Evolutionary conservation across 2,329 filamentous ascomycete genomes (phyloP).

Genomic region (Ophiostoma australiae): DNA sequence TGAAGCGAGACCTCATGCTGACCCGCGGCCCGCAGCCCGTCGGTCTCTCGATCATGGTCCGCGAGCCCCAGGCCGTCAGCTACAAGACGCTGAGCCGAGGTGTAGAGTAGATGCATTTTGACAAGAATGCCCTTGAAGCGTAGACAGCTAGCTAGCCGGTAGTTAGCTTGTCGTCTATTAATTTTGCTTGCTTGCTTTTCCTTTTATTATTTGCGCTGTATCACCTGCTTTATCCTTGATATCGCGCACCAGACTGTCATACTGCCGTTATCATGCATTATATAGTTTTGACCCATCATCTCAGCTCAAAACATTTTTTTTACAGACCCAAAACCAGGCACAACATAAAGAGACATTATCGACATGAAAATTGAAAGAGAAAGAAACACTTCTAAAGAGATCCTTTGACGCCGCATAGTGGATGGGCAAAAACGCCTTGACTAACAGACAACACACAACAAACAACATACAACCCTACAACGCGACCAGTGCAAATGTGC

Average conservation of each 20-base stretch:
- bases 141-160: not conserved
- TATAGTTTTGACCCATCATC: not conserved
- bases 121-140: not conserved
- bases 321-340: not conserved
- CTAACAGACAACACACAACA: not conserved
- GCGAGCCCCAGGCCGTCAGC: constrained; percentile 53
- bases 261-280: not conserved
- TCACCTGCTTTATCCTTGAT: not conserved
- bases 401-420: not conserved
- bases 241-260: not conserved
- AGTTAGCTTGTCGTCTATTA: not conserved
- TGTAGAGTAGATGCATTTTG: not conserved
- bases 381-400: not conserved
- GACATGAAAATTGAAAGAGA: not conserved
- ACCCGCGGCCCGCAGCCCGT: constrained; percentile 55
- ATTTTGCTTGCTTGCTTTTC: not conserved
- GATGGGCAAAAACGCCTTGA: not conserved
- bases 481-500: constrained; percentile 55
- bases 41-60: constrained; percentile 73
- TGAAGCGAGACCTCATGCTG: constrained; percentile 59
- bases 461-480: not conserved
- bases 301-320: not conserved
- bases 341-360: not conserved
- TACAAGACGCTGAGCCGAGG: constrained; percentile 23
- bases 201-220: not conserved